Conservation (phyloP, 148 eudicot species). For the Polygonum maritimum region DNA sequence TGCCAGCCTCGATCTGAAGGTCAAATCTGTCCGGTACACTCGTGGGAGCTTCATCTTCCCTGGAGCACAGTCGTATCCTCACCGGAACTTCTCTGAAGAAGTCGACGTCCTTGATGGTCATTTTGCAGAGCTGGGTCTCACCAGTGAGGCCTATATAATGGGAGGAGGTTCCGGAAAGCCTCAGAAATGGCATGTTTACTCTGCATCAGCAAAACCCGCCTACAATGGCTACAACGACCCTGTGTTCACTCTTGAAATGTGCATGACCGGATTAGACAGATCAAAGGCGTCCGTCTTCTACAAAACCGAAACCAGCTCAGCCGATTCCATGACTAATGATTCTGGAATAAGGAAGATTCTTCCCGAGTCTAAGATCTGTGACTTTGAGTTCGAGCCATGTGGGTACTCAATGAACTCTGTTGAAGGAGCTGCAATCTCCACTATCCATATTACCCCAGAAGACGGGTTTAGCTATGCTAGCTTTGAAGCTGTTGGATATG, state of each 20-base stretch:
- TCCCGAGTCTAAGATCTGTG: conserved; percentile 33
- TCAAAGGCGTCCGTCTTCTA: conserved; percentile 27
- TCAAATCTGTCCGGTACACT: conserved; percentile 43
- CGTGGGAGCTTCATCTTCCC: conserved; percentile 56
- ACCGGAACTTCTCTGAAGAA: conserved; percentile 55
- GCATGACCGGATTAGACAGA: conserved; percentile 40
- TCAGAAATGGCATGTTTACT: conserved; percentile 42
- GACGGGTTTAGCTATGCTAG: conserved; percentile 51
- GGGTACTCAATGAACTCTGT: conserved; percentile 43
- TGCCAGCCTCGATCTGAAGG: conserved; percentile 30
- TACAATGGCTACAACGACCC: conserved; percentile 11
- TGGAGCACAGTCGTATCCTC: conserved; percentile 44
- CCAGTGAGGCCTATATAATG: conserved; percentile 32
- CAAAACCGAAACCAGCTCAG: conserved; percentile 26
- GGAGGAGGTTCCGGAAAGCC: conserved; percentile 34
- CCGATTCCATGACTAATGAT: conserved; percentile 23
- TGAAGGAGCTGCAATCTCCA: conserved; percentile 33
- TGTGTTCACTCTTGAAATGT: conserved; percentile 39
- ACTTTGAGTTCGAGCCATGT: conserved; percentile 43
- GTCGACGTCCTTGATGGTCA: conserved; percentile 31
- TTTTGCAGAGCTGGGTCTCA: conserved; percentile 28
- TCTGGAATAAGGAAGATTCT: conserved; percentile 33
- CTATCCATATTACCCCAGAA: conserved; percentile 43
- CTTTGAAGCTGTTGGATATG: conserved; percentile 52
- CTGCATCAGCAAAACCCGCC: conserved; percentile 24